Evolutionary conservation across 169 alveolate genomes (phyloP), one percentile per base, ranked within the genome.

Genomic region (Perkinsus marinus): DNA sequence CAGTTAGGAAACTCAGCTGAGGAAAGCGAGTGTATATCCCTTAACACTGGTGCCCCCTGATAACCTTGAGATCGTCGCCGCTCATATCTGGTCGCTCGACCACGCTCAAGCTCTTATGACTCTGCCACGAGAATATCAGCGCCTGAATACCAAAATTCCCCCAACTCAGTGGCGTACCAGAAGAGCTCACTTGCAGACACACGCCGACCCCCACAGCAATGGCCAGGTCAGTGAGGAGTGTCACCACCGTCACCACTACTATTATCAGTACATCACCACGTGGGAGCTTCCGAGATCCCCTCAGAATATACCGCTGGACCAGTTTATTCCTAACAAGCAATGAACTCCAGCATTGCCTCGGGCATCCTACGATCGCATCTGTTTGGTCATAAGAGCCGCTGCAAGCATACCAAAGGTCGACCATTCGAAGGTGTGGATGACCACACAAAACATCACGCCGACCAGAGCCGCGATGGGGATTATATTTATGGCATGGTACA

Each of bases 381-480:
- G 91, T 69, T 90, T 90, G 41, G 69, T 47, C 79, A 57, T 90
- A 22, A 90, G 57, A n/a, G 91, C 91, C 39, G 43, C 91, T 39
- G 30, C 30, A 3, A 90, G 16, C 68, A 90, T 43, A 26, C 38
- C 46, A 17, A 39, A 57, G 0, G 79, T 90, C 16, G 39, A 22
- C 68, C 57, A 39, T n/a, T 90, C 91, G 41, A 43, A 90, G 69
- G 91, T 90, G n/a, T 90, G 91, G 68, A 39, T n/a, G 19, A 57
- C 36, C 43, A 90, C 91, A 17, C 91, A 89, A 39, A 43, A 90
- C 91, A 90, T 90, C 22, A 90, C 91, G 17, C 91, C 91, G n/a
- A 90, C 91, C n/a, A 90, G n/a, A 34, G 69, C 57, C 30, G 69
- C 91, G 7, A 90, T 47, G 36, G 91, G 91, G 39, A 90, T 36